Percentiles rank a stretch among this genome's conserved stretches.
Evolutionary conservation across 140 eudicot species (phyloP).

Genomic region (Flaveria floridana): DNA sequence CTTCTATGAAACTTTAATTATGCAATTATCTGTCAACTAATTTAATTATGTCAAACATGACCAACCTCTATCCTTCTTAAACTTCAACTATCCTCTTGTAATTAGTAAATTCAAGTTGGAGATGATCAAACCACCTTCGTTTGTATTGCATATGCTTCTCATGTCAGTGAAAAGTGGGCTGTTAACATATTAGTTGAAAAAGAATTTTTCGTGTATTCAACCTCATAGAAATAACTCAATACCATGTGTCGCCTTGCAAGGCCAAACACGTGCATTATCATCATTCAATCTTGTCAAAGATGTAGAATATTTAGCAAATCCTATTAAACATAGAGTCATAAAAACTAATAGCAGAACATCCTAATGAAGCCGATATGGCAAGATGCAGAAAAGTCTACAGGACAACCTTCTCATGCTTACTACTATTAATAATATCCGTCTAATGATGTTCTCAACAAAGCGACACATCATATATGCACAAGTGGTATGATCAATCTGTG

Average conservation of each 20-base stretch:
- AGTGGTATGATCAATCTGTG: not conserved
- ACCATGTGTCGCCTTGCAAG: not conserved
- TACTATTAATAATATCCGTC: not conserved
- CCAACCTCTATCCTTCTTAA: not conserved
- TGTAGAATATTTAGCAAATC: not conserved
- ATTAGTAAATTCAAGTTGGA: not conserved
- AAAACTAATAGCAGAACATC: not conserved
- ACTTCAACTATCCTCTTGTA: constrained; percentile 1
- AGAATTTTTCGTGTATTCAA: not conserved
- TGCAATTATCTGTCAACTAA: not conserved
- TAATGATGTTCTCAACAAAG: not conserved
- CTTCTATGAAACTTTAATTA: not conserved
- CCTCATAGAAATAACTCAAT: not conserved
- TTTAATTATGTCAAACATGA: not conserved
- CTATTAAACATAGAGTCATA: not conserved
- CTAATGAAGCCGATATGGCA: not conserved
- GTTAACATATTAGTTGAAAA: not conserved
- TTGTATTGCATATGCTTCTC: not conserved
- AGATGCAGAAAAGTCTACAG: not conserved
- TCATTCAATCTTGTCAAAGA: not conserved
- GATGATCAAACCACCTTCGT: not conserved
- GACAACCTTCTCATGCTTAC: not conserved
- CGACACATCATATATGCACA: not conserved
- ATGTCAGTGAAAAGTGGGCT: not conserved
- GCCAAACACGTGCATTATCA: not conserved